These are phyloP conservation scores for Eimeria falciformis DNA, from an alignment of 169 alveolate genomes.

Conservation along the genomic window DNA sequence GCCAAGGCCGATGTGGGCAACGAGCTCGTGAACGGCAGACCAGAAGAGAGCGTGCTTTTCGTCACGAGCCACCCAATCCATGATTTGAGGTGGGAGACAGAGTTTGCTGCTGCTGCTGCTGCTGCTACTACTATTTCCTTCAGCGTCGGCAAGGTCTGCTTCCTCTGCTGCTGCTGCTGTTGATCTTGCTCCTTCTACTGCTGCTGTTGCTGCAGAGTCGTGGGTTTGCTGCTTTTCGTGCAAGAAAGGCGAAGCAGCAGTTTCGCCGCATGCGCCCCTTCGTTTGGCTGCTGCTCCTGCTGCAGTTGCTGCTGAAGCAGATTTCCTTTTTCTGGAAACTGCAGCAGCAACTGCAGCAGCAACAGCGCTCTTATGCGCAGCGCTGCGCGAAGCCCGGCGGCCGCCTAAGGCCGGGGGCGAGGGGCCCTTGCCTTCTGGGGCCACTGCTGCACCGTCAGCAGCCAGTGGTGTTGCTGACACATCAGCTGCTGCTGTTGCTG, in stretches of 20 bases:
- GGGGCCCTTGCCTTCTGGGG: background rate
- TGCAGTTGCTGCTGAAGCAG: background rate
- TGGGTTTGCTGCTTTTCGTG: background rate
- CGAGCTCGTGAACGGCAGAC: conserved; percentile 14
- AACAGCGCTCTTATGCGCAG: background rate
- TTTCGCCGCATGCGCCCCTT: background rate
- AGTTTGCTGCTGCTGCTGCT: conserved; percentile 1
- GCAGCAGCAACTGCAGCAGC: conserved; percentile 18
- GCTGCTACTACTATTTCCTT: conserved; percentile 7
- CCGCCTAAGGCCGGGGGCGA: background rate
- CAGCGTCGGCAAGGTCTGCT: background rate
- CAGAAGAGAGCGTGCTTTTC: background rate
- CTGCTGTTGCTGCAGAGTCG: conserved; percentile 23
- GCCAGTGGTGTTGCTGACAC: background rate
- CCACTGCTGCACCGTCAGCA: conserved; percentile 1
- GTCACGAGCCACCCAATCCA: conserved; percentile 21
- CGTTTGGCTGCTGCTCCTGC: background rate
- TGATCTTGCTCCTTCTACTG: background rate
- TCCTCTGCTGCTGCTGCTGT: conserved; percentile 1
- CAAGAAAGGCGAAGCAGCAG: background rate
- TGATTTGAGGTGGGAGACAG: background rate
- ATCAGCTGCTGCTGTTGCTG: conserved; percentile 38
- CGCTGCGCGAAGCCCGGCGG: background rate
- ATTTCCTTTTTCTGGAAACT: background rate
- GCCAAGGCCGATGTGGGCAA: conserved; percentile 14